These are phyloP conservation scores for Populus pruinosa DNA, from an alignment of 345 rosid species.

Conservation along the genomic window DNA sequence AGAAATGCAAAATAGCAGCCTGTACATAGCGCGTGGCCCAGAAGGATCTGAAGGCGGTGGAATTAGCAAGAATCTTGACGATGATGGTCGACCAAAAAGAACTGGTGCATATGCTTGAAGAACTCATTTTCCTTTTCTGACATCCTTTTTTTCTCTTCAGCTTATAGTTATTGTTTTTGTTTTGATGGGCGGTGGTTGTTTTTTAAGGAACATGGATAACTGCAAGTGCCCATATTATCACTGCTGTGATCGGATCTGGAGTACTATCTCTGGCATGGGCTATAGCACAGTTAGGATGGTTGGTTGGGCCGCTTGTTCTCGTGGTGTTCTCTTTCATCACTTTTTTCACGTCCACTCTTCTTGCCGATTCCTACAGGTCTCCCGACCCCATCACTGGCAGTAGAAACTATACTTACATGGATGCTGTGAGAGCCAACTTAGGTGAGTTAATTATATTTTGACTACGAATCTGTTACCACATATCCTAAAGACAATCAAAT, in stretches of 20 bases:
- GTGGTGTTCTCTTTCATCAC: constrained; percentile 68
- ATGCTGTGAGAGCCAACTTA: constrained; percentile 64
- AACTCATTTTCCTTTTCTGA: background rate
- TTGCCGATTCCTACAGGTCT: constrained; percentile 70
- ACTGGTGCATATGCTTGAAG: constrained; percentile 38
- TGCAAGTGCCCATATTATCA: constrained; percentile 85
- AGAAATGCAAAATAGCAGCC: constrained; percentile 32
- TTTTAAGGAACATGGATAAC: constrained; percentile 70
- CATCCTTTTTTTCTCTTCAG: background rate
- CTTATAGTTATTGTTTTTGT: background rate
- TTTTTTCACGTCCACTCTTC: constrained; percentile 69
- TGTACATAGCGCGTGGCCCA: constrained; percentile 39
- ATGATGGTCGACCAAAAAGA: constrained; percentile 68
- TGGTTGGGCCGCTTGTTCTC: constrained; percentile 69
- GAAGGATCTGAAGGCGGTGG: constrained; percentile 28
- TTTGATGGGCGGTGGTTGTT: background rate
- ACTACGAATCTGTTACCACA: no score
- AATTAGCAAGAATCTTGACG: constrained; percentile 50
- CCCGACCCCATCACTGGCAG: constrained; percentile 71
- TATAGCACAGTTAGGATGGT: constrained; percentile 84
- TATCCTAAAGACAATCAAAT: no score
- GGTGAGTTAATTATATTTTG: constrained; percentile 28
- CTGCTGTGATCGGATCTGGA: constrained; percentile 91
- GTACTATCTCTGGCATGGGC: constrained; percentile 88
- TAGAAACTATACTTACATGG: constrained; percentile 88